Evolutionary conservation across 768 basidiomycete species (phyloP), one percentile per base, ranked within the genome.

Genomic region (Mycena belliarum): DNA sequence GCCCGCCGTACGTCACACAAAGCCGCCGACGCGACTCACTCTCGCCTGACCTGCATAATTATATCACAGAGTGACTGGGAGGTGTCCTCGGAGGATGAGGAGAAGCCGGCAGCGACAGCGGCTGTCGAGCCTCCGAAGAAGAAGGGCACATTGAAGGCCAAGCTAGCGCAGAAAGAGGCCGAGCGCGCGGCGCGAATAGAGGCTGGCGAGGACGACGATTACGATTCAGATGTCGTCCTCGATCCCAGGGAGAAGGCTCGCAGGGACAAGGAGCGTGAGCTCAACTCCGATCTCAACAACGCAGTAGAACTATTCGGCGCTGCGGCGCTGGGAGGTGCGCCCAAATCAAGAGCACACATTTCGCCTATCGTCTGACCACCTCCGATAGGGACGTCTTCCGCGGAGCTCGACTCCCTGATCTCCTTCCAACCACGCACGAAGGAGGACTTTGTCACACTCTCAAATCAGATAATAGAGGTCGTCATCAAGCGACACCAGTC

Each of bases 151-250:
- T 73, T 98, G 63, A 97, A 97, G 72, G 84, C 85, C 20, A 96
- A 95, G 72, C 75, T 98, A 3, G 94, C 94, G 0, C 93, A 95
- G 73, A 97, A 94, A 73, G 95, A 94, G 67, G 89, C 87, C 0
- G 79, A 79, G 57, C 91, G 87, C 59, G 85, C 85, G 3, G 78
- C 80, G 1, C 73, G 70, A 50, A 74, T 70, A 23, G 78, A 75
- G 7, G 73, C 66, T 4, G 80, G 67, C 2, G 79, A 75, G 8
- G 78, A 70, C 14, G 75, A 77, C 45, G 82, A 84, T n/a, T 87
- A 85, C 65, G 82, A 84, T 32, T 87, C 88, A 32, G 90, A 89
- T 62, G 82, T 79, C 49, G 89, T 90, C 24, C 79, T 93, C 50
- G 89, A 94, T 73, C 91, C 91, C 4, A 74, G 83, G 61, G 89